These are phyloP conservation scores for Euptelea pleiosperma DNA, from an alignment of 164 flowering plant genomes.

Conservation along the genomic window DNA sequence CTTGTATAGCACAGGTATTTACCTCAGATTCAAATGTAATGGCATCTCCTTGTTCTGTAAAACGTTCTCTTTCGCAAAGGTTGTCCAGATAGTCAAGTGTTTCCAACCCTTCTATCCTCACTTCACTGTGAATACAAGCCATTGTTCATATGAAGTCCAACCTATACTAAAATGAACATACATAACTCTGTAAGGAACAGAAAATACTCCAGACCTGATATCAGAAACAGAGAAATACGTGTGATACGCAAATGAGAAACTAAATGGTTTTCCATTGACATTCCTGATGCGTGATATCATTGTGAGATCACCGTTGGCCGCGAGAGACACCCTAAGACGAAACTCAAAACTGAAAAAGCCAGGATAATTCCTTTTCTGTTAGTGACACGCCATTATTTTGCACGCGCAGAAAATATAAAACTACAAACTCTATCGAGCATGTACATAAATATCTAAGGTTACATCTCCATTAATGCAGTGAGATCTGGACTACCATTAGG, in stretches of 20 bases:
- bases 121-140: constrained; percentile 57
- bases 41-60: constrained; percentile 97
- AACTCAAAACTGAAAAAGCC: constrained; percentile 68
- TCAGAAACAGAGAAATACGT: constrained; percentile 86
- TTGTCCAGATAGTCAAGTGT: constrained; percentile 93
- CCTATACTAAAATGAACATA: background rate
- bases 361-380: background rate
- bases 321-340: constrained; percentile 81
- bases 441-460: no score
- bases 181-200: background rate
- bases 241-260: constrained; percentile 89
- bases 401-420: background rate
- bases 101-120: constrained; percentile 96
- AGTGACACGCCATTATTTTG: background rate
- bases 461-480: no score
- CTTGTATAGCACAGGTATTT: background rate
- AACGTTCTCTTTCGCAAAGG: constrained; percentile 72
- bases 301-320: constrained; percentile 57
- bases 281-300: constrained; percentile 83
- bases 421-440: no score
- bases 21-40: constrained; percentile 96
- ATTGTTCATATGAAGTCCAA: constrained; percentile 4
- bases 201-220: constrained; percentile 58
- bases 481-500: no score
- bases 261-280: constrained; percentile 82